Percentiles rank a stretch among this genome's conserved stretches.
Conservation (phyloP, 1,284 basidiomycete genomes). For the Volvariella surrecta region DNA sequence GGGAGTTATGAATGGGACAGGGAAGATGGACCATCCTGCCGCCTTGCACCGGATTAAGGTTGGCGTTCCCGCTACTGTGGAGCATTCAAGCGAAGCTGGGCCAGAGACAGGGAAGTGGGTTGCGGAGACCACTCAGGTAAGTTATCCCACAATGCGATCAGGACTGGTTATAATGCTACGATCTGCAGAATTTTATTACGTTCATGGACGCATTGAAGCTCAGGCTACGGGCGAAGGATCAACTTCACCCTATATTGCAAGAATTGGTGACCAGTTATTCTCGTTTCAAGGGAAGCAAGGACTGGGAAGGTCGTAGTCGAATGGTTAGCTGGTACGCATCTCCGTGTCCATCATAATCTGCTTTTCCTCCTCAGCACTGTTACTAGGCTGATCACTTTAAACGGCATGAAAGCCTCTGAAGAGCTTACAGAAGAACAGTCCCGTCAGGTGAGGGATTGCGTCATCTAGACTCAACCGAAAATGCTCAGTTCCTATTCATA, state of each 20-base stretch:
- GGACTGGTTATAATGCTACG: background rate
- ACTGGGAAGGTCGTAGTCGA: slow-evolving; percentile 90
- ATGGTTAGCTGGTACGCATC: slow-evolving; percentile 84
- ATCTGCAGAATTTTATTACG: slow-evolving; percentile 83
- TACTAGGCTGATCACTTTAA: slow-evolving; percentile 92
- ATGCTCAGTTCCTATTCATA: slow-evolving; percentile 21
- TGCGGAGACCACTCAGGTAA: slow-evolving; percentile 94
- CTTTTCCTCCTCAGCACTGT: too few species aligned
- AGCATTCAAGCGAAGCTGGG: slow-evolving; percentile 78
- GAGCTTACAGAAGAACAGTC: slow-evolving; percentile 95
- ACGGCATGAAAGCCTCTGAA: slow-evolving; percentile 95
- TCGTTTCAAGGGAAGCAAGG: slow-evolving; percentile 85
- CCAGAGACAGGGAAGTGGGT: slow-evolving; percentile 95
- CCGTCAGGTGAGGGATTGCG: slow-evolving; percentile 57
- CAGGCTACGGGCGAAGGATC: slow-evolving; percentile 90
- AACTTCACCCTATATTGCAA: slow-evolving; percentile 90
- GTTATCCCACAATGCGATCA: slow-evolving; percentile 10
- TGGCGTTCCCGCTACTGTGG: slow-evolving; percentile 94
- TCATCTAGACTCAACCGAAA: background rate
- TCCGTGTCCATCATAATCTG: too few species aligned
- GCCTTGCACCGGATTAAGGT: slow-evolving; percentile 86
- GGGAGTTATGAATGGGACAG: too few species aligned
- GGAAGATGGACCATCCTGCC: slow-evolving; percentile 90
- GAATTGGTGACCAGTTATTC: slow-evolving; percentile 92
- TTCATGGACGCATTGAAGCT: slow-evolving; percentile 98